Conservation (phyloP, 2,329 filamentous ascomycete genomes). For the Didymella segeticola region DNA sequence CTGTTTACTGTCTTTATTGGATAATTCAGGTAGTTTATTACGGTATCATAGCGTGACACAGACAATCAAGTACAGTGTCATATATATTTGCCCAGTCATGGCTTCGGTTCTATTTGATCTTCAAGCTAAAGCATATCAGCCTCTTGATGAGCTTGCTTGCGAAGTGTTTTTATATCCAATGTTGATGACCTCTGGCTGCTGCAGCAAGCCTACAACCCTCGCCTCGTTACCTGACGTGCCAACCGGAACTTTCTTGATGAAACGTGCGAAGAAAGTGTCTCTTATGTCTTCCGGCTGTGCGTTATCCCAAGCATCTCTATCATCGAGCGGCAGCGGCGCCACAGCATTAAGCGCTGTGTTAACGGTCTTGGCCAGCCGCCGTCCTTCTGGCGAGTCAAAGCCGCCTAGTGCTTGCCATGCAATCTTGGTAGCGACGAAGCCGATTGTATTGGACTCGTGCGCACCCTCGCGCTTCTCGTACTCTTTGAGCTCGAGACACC, state of each 20-base stretch:
- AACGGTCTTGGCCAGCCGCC: constrained; percentile 21
- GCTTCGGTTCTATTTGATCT: too few species aligned
- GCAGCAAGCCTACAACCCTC: neutral
- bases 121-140: neutral
- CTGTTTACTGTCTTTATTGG: constrained; percentile 1
- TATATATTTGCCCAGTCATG: neutral
- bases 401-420: constrained; percentile 37
- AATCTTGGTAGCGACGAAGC: constrained; percentile 33
- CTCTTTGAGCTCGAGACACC: constrained; percentile 30
- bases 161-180: neutral
- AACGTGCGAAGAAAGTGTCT: constrained; percentile 7
- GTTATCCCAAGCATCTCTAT: constrained; percentile 9
- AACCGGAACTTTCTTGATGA: constrained; percentile 1
- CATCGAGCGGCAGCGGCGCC: neutral
- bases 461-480: constrained; percentile 23
- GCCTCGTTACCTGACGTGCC: neutral
- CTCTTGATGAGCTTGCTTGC: neutral
- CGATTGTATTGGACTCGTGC: constrained; percentile 33
- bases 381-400: constrained; percentile 30
- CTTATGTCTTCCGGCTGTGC: constrained; percentile 6
- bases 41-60: neutral
- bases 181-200: neutral
- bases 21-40: neutral
- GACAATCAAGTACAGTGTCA: constrained; percentile 1
- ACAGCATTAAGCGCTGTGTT: neutral